Conservation (phyloP, 495 filamentous ascomycete species). For the Xylaria grammica region DNA sequence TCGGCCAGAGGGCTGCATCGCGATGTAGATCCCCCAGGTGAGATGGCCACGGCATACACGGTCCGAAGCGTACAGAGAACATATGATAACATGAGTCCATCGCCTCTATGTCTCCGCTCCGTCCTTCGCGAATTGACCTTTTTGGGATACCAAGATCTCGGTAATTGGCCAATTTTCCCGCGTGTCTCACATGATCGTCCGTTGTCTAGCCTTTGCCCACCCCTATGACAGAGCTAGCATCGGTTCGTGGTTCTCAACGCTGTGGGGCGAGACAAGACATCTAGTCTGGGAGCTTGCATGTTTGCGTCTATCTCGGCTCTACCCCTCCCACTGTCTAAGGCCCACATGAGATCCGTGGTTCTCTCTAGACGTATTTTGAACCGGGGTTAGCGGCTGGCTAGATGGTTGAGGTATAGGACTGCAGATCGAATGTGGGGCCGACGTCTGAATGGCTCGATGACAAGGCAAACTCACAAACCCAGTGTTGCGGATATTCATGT, state of each 20-base stretch:
- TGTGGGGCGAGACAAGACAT: constrained; percentile 25
- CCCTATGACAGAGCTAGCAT: constrained; percentile 17
- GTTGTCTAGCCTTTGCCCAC: constrained; percentile 21
- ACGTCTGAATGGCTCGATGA: not conserved
- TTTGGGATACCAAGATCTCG: constrained; percentile 31
- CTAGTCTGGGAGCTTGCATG: constrained; percentile 24
- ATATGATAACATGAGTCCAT: constrained; percentile 35
- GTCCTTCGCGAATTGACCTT: constrained; percentile 30
- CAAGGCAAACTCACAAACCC: not conserved
- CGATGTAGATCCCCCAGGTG: constrained; percentile 25
- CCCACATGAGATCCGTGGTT: not conserved
- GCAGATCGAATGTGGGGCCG: constrained; percentile 7
- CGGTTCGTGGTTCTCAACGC: constrained; percentile 25
- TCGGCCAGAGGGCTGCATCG: constrained; percentile 4
- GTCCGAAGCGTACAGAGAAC: constrained; percentile 32
- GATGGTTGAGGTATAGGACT: not conserved
- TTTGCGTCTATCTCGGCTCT: constrained; percentile 24
- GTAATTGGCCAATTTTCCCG: constrained; percentile 41
- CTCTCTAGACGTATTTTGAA: not conserved
- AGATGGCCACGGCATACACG: constrained; percentile 25
- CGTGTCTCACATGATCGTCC: constrained; percentile 31
- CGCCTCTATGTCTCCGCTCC: constrained; percentile 26
- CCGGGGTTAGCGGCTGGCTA: not conserved
- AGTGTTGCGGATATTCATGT: constrained; percentile 6
- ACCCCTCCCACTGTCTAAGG: not conserved